Evolutionary conservation across 2,329 filamentous ascomycete species (phyloP), one percentile per base, ranked within the genome.

Genomic region (Biscogniauxia mediterranea): DNA sequence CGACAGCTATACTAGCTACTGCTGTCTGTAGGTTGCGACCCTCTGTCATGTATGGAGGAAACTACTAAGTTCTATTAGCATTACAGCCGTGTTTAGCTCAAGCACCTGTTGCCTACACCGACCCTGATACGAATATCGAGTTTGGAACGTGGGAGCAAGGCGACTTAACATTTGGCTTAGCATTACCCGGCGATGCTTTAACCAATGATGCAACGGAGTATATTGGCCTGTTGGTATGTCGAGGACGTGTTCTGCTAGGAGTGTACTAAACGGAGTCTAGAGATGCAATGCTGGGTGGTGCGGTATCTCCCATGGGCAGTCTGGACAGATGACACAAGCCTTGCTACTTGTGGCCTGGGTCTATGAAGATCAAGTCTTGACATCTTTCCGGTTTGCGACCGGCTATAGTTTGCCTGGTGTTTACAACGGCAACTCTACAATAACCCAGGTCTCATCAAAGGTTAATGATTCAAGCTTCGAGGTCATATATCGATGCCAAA

Each of bases 401-500:
- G 86, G 85, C 55, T 91, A 89, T 71, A 79, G 79, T 52, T 76
- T 82, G 62, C 88, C 88, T 0, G 79, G 78, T 0, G 71, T 82
- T 42, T 90, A 90, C 73, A 78, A 78, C 2, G 89, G 89, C 58
- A 80, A 85, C 64, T 86, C 88, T 11, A 87, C 81, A 38, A 70
- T 90, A 20, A 88, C 84, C 0, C 82, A 86, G 67, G 83, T 90
- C 63, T 84, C 82, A 15, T 82, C 83, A 9, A 81, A 77, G 25
- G 77, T 89, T 61, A 87, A 82, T 62, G 80, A 79, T 15, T 85
- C 82, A 21, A 77, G 82, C 63, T 91, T 85, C 71, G 83, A 84
- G 60, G 70, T 89, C 55, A 80, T 89, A 25, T 91, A 89, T 76
- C 81, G 85, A 55, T 91, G 88, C 74, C 72, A 86, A 66, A 80